phyloP scores from a whole-genome alignment of 73 alveolate species.

The Durusdinium trenchii region DNA sequence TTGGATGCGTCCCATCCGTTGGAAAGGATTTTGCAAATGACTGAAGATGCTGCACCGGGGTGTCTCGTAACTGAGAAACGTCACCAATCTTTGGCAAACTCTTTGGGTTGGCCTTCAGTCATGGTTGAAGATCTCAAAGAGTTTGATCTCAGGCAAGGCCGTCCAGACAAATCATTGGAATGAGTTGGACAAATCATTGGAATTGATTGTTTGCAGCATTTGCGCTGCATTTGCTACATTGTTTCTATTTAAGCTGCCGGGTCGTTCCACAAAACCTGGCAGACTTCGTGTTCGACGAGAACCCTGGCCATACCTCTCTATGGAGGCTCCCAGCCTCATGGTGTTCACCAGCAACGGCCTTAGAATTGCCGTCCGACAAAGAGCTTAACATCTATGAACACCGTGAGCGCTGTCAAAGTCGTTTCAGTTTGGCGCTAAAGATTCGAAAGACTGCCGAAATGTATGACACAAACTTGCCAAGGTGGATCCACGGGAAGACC shows the following conservation, averaged over 20 bases:
- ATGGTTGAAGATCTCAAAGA: slow-evolving; percentile 40
- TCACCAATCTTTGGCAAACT: slow-evolving; percentile 52
- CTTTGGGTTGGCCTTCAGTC: slow-evolving; percentile 53
- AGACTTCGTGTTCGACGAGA: neutral
- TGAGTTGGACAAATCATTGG: no score
- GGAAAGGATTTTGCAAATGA: slow-evolving; percentile 73
- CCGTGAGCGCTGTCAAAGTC: no score
- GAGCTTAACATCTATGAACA: neutral
- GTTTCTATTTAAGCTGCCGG: neutral
- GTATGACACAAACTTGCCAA: neutral
- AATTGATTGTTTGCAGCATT: neutral
- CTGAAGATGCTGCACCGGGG: slow-evolving; percentile 76
- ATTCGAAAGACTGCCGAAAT: neutral
- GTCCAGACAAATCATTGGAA: no score
- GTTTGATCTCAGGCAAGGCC: no score
- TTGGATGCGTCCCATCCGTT: slow-evolving; percentile 55
- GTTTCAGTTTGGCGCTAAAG: no score
- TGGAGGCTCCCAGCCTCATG: slow-evolving; percentile 27
- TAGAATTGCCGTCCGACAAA: neutral
- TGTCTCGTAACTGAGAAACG: slow-evolving; percentile 25
- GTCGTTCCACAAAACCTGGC: neutral
- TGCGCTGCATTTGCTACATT: neutral
- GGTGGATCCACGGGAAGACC: slow-evolving; percentile 93
- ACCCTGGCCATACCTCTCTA: slow-evolving; percentile 38
- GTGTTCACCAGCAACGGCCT: slow-evolving; percentile 67